phyloP scores from a whole-genome alignment of 495 filamentous ascomycete genomes.

The Talaromyces borbonicus region DNA sequence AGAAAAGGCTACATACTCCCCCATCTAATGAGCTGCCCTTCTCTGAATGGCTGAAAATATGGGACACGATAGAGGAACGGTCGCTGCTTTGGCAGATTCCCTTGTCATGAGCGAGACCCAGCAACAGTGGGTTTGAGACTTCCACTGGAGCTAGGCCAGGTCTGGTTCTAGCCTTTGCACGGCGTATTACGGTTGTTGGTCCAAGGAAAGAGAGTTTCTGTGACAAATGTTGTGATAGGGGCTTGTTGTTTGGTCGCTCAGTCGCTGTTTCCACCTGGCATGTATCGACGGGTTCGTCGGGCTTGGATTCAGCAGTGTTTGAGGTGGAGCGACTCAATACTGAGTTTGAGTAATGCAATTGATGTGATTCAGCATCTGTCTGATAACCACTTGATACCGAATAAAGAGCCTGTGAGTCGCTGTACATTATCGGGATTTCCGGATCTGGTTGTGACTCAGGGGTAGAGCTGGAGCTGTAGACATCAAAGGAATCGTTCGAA shows the following conservation, averaged over 20 bases:
- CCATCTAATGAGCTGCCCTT: slow-evolving; percentile 4
- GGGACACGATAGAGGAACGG: slow-evolving; percentile 22
- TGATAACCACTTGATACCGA: background rate
- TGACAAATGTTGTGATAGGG: slow-evolving; percentile 36
- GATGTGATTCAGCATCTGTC: background rate
- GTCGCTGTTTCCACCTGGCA: slow-evolving; percentile 5
- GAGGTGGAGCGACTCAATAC: background rate
- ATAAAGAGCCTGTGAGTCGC: background rate
- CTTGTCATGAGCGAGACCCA: slow-evolving; percentile 18
- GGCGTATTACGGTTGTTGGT: slow-evolving; percentile 45
- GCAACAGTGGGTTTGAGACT: slow-evolving; percentile 8
- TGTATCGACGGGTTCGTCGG: background rate
- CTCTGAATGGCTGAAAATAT: slow-evolving; percentile 7
- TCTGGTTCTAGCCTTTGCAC: slow-evolving; percentile 32
- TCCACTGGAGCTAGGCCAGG: slow-evolving; percentile 28
- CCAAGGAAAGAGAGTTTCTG: slow-evolving; percentile 42
- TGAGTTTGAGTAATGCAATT: background rate
- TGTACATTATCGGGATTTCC: background rate
- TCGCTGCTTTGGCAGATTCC: slow-evolving; percentile 33
- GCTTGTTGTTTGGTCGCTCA: too few relatives aligned
- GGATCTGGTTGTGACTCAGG: background rate
- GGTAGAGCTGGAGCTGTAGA: background rate
- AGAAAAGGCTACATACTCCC: too few relatives aligned
- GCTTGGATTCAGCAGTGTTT: background rate
- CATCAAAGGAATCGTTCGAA: background rate